These are phyloP conservation scores for Fraxinus baroniana DNA, from an alignment of 305 asterid species.

Conservation along the genomic window DNA sequence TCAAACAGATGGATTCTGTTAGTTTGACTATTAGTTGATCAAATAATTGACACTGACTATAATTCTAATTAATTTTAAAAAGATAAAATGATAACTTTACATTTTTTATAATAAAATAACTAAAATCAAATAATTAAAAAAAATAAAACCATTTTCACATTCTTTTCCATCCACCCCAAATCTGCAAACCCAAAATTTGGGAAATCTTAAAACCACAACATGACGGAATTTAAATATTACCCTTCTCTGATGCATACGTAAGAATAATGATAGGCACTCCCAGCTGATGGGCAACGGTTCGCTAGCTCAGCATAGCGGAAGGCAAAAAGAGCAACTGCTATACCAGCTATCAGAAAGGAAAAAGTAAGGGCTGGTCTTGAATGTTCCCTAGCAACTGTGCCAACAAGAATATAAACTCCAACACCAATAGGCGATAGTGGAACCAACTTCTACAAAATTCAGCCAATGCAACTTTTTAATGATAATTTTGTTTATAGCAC, in stretches of 20 bases:
- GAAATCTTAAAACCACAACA: too few relatives aligned
- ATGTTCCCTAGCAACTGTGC: slow-evolving; percentile 97
- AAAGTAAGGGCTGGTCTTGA: slow-evolving; percentile 88
- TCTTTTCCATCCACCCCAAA: too few relatives aligned
- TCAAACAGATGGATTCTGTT: too few relatives aligned
- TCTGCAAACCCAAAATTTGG: too few relatives aligned
- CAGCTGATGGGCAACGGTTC: slow-evolving; percentile 97
- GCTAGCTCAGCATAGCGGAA: slow-evolving; percentile 96
- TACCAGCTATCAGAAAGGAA: slow-evolving; percentile 91
- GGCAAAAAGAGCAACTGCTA: slow-evolving; percentile 97
- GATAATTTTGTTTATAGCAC: background rate
- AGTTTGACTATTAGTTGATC: too few relatives aligned
- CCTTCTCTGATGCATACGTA: slow-evolving; percentile 96
- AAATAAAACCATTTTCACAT: too few relatives aligned
- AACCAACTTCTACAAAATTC: slow-evolving; percentile 73
- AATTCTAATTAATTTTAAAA: too few relatives aligned
- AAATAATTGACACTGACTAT: too few relatives aligned
- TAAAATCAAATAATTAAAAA: too few relatives aligned
- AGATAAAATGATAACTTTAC: too few relatives aligned
- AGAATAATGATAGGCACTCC: slow-evolving; percentile 98
- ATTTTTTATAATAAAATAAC: too few relatives aligned
- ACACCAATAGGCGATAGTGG: slow-evolving; percentile 99
- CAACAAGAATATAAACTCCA: slow-evolving; percentile 94
- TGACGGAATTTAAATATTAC: slow-evolving; percentile 35
- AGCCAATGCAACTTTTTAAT: too few relatives aligned